phyloP scores from a whole-genome alignment of 441 rosid genomes.

The Dalechampia spathulata region DNA sequence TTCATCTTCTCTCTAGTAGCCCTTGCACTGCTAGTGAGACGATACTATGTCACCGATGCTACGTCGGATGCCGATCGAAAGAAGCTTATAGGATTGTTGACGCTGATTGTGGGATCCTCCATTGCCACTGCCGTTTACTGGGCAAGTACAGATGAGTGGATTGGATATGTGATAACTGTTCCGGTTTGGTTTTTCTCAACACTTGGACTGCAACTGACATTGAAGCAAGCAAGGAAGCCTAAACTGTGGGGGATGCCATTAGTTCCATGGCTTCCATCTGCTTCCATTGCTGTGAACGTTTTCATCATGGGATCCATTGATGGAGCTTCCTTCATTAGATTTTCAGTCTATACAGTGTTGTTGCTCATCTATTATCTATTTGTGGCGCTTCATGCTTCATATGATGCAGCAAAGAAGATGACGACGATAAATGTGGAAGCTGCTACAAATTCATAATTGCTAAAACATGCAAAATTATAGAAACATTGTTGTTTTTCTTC shows the following conservation, averaged over 20 bases:
- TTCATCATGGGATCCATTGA: conserved; percentile 73
- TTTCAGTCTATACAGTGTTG: conserved; percentile 42
- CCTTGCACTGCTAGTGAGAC: conserved; percentile 52
- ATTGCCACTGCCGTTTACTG: conserved; percentile 38
- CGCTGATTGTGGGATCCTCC: conserved; percentile 43
- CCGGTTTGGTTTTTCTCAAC: conserved; percentile 67
- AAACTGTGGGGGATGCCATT: conserved; percentile 73
- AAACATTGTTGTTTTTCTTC: too few species aligned
- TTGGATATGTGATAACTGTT: conserved; percentile 41
- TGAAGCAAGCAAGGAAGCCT: conserved; percentile 52
- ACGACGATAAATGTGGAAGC: too few species aligned
- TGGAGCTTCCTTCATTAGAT: conserved; percentile 41
- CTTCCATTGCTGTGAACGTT: conserved; percentile 50
- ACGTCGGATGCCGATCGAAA: conserved; percentile 39
- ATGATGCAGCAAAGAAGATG: conserved; percentile 50
- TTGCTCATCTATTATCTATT: conserved; percentile 51
- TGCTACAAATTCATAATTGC: too few species aligned
- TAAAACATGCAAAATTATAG: too few species aligned
- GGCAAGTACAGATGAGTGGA: conserved; percentile 43
- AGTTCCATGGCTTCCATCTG: conserved; percentile 77
- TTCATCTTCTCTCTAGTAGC: conserved; percentile 67
- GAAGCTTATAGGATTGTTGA: conserved; percentile 39
- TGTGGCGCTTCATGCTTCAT: conserved; percentile 68
- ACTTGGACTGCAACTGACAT: conserved; percentile 24
- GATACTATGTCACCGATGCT: conserved; percentile 42